phyloP scores from a whole-genome alignment of 176 grass and related monocot genomes.

The Secale cereale region DNA sequence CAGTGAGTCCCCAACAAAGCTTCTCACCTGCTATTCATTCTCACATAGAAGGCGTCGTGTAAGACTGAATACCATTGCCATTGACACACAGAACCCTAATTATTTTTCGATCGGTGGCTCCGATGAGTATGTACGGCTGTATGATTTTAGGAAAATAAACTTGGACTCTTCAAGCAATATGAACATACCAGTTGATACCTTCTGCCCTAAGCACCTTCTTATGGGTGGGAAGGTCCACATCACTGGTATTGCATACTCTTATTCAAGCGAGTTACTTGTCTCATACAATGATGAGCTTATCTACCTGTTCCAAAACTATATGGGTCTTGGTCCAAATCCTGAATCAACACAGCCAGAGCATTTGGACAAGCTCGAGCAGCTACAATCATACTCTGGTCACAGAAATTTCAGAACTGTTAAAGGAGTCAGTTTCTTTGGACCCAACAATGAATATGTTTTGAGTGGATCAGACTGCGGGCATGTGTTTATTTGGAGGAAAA shows the following conservation, averaged over 20 bases:
- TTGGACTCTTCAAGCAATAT: constrained; percentile 32
- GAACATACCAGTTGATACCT: constrained; percentile 52
- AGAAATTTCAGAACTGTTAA: constrained; percentile 80
- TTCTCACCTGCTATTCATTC: constrained; percentile 75
- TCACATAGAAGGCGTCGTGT: constrained; percentile 41
- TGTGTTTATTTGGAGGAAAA: constrained; percentile 84
- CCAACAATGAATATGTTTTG: constrained; percentile 73
- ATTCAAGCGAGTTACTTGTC: constrained; percentile 63
- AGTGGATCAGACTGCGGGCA: constrained; percentile 89
- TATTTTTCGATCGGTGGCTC: constrained; percentile 71
- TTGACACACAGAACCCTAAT: constrained; percentile 57
- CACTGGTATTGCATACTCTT: constrained; percentile 74
- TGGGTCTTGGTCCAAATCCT: constrained; percentile 58
- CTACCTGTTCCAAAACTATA: constrained; percentile 69
- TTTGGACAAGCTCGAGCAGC: constrained; percentile 32
- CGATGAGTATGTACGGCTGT: constrained; percentile 72
- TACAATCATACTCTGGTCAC: constrained; percentile 68
- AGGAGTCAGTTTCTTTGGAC: constrained; percentile 83
- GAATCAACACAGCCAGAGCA: constrained; percentile 21
- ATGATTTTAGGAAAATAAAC: constrained; percentile 64
- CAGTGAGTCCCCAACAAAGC: constrained; percentile 45
- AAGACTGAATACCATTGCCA: constrained; percentile 69
- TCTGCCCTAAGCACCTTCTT: constrained; percentile 72
- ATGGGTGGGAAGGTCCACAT: constrained; percentile 45
- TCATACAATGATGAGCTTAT: constrained; percentile 84